Base-by-base conservation (phyloP, 495 filamentous ascomycete species). In the Penicillium simplicissimum region DNA sequence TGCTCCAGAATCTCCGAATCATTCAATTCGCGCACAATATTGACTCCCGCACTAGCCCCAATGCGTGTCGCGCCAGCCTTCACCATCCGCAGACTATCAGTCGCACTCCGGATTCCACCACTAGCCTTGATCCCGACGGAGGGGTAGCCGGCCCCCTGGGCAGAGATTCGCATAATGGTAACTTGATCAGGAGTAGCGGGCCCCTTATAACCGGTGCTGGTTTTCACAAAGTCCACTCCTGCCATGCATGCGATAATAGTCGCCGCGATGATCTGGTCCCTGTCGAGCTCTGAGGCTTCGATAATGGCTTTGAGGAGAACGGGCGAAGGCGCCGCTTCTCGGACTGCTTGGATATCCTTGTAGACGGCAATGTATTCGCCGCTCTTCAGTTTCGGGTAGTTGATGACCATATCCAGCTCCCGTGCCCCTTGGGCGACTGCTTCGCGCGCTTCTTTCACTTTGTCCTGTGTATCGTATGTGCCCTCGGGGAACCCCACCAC, bases 401-500 rank as follows among this genome's bases (percentile, higher is more conserved):
- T 86, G 55, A 90, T 77, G 13, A 91, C 88, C 79, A 89, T 85
- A 65, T 91, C 88, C 15, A 90, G 76, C 65, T 91, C 88, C 0
- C 64, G 71, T 4, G 88, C 88, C 11, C 88, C 88, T 8, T 79
- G 74, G 21, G 62, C 65, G 51, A 89, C 71, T 7, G 88, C 88
- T n/a, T 76, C 71, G 37, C 71, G 70, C 2, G 87, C 82, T 67
- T 89, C 86, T 49, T 71, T 74, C 38, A 69, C 72, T 58, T 90
- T 90, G 33, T 79, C 73, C 2, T 70, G 58, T 14, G 84, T 80
- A 31, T 79, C 75, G 60, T 82, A 71, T 8, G 83, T 86, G 10
- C 88, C 88, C 62, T 88, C 85, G 23, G 81, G 88, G 74, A 90
- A 90, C 40, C 84, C 87, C 13, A 90, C 78, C 8, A 90, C 88